Evolutionary conservation across 2,329 filamentous ascomycete genomes (phyloP).

Genomic region (Claviceps purpurea): DNA sequence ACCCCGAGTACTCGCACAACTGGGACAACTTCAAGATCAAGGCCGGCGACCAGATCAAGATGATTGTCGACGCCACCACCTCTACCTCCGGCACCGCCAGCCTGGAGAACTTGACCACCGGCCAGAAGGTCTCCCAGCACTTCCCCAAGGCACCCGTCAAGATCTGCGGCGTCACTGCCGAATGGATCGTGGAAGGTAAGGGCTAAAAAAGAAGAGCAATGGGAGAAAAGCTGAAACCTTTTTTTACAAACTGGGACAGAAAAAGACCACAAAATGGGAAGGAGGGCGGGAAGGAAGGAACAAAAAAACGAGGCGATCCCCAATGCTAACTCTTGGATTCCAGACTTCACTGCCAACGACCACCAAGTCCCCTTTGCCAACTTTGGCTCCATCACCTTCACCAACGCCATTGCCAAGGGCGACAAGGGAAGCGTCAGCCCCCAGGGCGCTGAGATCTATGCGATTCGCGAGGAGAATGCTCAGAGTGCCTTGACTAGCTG

Average conservation of each 20-base stretch:
- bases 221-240: not conserved
- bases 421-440: constrained; percentile 38
- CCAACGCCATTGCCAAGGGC: constrained; percentile 11
- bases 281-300: too few species aligned
- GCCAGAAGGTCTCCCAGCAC: constrained; percentile 36
- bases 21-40: constrained; percentile 21
- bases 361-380: constrained; percentile 16
- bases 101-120: constrained; percentile 35
- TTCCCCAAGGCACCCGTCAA: constrained; percentile 29
- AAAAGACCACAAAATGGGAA: too few species aligned
- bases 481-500: not conserved
- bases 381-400: constrained; percentile 17
- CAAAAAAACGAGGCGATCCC: too few species aligned
- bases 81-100: constrained; percentile 14
- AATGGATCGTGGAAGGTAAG: constrained; percentile 45
- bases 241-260: too few species aligned
- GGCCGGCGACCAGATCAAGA: constrained; percentile 18
- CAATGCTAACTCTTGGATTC: not conserved
- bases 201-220: not conserved
- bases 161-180: constrained; percentile 43
- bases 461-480: constrained; percentile 22
- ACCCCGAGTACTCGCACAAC: constrained; percentile 19
- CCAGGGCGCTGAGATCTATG: constrained; percentile 52
- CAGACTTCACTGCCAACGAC: constrained; percentile 15
- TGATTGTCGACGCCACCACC: constrained; percentile 16